Base-by-base conservation (phyloP, 1,139 yeast species). In the Candida mesenterica region DNA sequence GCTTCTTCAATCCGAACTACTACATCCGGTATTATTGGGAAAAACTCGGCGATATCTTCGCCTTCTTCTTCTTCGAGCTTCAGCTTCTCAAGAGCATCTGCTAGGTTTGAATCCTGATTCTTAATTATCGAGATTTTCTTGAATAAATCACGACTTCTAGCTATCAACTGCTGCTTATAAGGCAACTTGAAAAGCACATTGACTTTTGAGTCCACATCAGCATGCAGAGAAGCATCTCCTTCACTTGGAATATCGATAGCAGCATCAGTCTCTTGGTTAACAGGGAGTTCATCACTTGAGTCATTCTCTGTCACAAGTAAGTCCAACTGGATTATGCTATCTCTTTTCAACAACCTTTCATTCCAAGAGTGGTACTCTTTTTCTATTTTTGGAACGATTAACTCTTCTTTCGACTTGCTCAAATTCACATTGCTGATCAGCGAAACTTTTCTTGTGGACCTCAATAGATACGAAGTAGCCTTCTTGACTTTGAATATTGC, bases 401-500 rank as follows among this genome's bases (percentile, higher is more conserved):
- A 53, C 30, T 67, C 73, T 27, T 69, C 75, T 38, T 65, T 65
- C 1, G 74, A 59, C 40, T 65, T 68, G 9, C 59, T 46, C 23
- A 65, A 48, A 36, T 67, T 63, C 10, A 62, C 50, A 41, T 62
- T 68, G 36, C 70, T 59, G 12, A 68, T 65, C 15, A 61, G 60
- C 4, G 77, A 69, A 0, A 68, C 66, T 48, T 79, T 79, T 45
- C 84, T 62, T 1, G 81, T 74, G 4, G 82, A 73, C 43, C 85
- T 64, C 46, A 76, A 65, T 33, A 79, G 61, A 46, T 75, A 76
- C 0, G 81, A 68, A 4, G 79, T 75, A 13, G 78, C 77, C 50
- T 80, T 80, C 49, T 79, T 81, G 3, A 82, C 75, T 48, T 78
- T 81, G 42, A 69, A 66, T 7, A 84, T 61, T 16, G 75, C 67